Evolutionary conservation across 306 rosid species (phyloP).

Genomic region (Cercis canadensis): DNA sequence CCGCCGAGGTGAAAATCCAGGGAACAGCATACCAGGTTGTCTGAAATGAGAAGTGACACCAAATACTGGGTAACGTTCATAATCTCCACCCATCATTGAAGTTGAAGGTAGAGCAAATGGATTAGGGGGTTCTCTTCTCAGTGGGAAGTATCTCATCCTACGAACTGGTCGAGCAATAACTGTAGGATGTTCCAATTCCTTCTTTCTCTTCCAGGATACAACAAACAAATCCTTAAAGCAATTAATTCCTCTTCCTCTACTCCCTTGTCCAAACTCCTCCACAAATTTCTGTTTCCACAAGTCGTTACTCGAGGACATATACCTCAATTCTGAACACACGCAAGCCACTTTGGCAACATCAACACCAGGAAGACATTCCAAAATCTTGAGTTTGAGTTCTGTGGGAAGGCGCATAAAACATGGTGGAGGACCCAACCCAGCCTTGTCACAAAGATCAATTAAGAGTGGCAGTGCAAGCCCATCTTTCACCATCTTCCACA

Average conservation of each 20-base stretch:
- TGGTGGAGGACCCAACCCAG: conserved; percentile 66
- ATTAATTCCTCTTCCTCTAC: neutral
- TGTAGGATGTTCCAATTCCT: conserved; percentile 16
- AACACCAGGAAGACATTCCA: conserved; percentile 62
- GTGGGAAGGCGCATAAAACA: conserved; percentile 71
- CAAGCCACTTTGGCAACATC: conserved; percentile 65
- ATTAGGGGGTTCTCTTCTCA: conserved; percentile 31
- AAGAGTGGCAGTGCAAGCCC: conserved; percentile 72
- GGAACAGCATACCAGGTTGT: conserved; percentile 30
- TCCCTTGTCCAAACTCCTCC: conserved; percentile 48
- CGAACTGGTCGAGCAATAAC: neutral
- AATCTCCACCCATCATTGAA: conserved; percentile 46
- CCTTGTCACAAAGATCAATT: conserved; percentile 73
- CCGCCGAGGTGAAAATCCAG: conserved; percentile 19
- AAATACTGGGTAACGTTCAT: conserved; percentile 45
- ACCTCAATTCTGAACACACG: conserved; percentile 56
- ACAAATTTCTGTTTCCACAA: conserved; percentile 70
- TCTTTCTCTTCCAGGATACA: conserved; percentile 33
- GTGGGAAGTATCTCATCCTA: neutral
- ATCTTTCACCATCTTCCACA: conserved; percentile 85
- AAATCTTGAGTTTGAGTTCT: conserved; percentile 69
- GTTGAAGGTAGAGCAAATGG: conserved; percentile 40
- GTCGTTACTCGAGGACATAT: conserved; percentile 50
- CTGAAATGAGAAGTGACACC: conserved; percentile 30
- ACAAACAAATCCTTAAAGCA: conserved; percentile 53